phyloP scores from a whole-genome alignment of 352 stramenopile genomes.

The Discostella stelligera region DNA sequence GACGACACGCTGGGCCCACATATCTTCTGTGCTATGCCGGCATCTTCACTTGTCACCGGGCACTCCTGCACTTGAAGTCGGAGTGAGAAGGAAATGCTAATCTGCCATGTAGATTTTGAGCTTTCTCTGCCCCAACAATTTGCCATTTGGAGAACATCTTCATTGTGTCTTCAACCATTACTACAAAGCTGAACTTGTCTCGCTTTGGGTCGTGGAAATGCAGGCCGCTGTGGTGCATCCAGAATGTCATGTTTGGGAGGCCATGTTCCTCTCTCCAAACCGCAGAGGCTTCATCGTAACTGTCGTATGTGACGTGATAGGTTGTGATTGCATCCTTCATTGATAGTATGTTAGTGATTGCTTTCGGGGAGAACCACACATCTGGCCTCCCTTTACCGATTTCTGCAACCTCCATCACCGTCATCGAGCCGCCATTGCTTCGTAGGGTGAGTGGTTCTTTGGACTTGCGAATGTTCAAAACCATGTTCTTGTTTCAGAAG shows the following conservation, averaged over 20 bases:
- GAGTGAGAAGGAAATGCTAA: background rate
- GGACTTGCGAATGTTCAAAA: background rate
- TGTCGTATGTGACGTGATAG: background rate
- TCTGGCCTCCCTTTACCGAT: background rate
- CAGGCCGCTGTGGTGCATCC: background rate
- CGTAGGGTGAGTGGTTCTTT: background rate
- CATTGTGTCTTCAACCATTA: background rate
- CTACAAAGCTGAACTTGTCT: background rate
- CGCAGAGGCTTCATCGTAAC: background rate
- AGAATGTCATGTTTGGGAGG: slow-evolving; percentile 1
- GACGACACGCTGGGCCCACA: background rate
- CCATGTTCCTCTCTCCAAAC: background rate
- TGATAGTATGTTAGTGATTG: slow-evolving; percentile 1
- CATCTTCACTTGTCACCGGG: no score
- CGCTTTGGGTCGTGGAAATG: background rate
- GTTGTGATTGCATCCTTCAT: background rate
- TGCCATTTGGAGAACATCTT: background rate
- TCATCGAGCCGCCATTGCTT: background rate
- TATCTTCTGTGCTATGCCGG: no score
- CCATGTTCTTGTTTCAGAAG: background rate
- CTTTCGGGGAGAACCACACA: background rate
- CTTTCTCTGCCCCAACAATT: background rate
- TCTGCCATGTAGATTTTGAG: background rate
- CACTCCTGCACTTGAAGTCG: background rate
- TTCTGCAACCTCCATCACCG: background rate